Conservation (phyloP, 768 basidiomycete genomes). For the Strobilomyces confusus region DNA sequence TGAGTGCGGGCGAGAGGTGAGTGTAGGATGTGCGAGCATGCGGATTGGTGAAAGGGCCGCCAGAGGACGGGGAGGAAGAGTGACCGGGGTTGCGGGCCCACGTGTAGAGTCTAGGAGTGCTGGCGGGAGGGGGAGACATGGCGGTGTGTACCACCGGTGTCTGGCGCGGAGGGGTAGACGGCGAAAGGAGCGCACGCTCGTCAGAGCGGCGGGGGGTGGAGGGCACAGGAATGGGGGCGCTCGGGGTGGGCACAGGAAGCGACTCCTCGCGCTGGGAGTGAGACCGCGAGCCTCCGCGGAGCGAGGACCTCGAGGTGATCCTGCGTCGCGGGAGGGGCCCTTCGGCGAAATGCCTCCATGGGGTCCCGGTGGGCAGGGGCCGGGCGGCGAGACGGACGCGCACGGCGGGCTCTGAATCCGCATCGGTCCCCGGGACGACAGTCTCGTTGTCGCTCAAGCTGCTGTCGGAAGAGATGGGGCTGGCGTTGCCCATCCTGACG, state of each 20-base stretch:
- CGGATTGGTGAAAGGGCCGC: conserved; percentile 55
- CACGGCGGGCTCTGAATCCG: conserved; percentile 12
- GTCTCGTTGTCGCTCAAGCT: conserved; percentile 46
- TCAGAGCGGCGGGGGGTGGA: conserved; percentile 23
- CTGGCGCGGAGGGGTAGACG: conserved; percentile 33
- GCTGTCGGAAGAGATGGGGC: conserved; percentile 38
- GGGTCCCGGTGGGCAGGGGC: conserved; percentile 3
- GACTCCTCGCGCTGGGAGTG: conserved; percentile 2
- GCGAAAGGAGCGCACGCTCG: conserved; percentile 16
- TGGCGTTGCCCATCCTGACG: conserved; percentile 30
- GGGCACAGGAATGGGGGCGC: conserved; percentile 31
- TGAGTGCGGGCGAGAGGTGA: conserved; percentile 47
- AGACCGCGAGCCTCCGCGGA: not conserved
- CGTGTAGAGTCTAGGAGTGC: conserved; percentile 54
- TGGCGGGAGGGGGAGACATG: conserved; percentile 54
- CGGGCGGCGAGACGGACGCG: conserved; percentile 25
- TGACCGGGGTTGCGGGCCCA: conserved; percentile 41
- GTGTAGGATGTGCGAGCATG: conserved; percentile 55
- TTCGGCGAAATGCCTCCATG: conserved; percentile 1
- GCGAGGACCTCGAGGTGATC: not conserved
- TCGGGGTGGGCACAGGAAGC: conserved; percentile 19
- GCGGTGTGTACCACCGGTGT: conserved; percentile 18
- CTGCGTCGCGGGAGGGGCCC: conserved; percentile 5
- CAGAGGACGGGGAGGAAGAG: conserved; percentile 34
- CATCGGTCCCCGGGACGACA: conserved; percentile 22